Evolutionary conservation across 805 yeast species (phyloP).

Genomic region (Scheffersomyces coipomensis): DNA sequence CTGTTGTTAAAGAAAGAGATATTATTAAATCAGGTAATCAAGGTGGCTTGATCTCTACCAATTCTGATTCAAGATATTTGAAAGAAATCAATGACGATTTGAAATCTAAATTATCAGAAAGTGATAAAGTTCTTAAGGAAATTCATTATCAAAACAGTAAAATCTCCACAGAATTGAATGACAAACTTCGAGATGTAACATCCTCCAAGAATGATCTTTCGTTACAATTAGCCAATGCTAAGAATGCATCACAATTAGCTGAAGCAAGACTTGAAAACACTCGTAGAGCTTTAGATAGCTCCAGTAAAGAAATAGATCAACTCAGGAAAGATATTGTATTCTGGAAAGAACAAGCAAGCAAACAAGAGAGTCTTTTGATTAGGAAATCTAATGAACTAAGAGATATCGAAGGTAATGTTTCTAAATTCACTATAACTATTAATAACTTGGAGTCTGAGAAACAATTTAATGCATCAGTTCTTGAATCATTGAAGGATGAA

Average conservation of each 20-base stretch:
- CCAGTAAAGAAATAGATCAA: slow-evolving; percentile 25
- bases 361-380: slow-evolving; percentile 34
- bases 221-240: slow-evolving; percentile 51
- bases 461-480: slow-evolving; percentile 46
- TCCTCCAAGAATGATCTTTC: slow-evolving; percentile 40
- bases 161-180: slow-evolving; percentile 48
- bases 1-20: slow-evolving; percentile 67
- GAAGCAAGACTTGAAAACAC: slow-evolving; percentile 52
- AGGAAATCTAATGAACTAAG: slow-evolving; percentile 49
- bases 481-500: slow-evolving; percentile 51
- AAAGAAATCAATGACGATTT: slow-evolving; percentile 27
- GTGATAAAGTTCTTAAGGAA: slow-evolving; percentile 33
- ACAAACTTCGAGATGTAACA: slow-evolving; percentile 24
- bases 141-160: slow-evolving; percentile 37
- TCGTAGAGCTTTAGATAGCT: slow-evolving; percentile 25
- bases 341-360: slow-evolving; percentile 42
- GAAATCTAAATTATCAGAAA: slow-evolving; percentile 30
- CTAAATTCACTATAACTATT: slow-evolving; percentile 44
- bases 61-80: slow-evolving; percentile 20
- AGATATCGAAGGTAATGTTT: slow-evolving; percentile 46
- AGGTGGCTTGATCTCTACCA: slow-evolving; percentile 4
- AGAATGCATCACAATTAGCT: slow-evolving; percentile 52
- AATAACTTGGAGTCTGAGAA: slow-evolving; percentile 56
- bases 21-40: slow-evolving; percentile 42
- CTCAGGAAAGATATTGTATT: slow-evolving; percentile 28